Evolutionary conservation across 768 basidiomycete species (phyloP).

Genomic region (Coprinopsis cinerea): DNA sequence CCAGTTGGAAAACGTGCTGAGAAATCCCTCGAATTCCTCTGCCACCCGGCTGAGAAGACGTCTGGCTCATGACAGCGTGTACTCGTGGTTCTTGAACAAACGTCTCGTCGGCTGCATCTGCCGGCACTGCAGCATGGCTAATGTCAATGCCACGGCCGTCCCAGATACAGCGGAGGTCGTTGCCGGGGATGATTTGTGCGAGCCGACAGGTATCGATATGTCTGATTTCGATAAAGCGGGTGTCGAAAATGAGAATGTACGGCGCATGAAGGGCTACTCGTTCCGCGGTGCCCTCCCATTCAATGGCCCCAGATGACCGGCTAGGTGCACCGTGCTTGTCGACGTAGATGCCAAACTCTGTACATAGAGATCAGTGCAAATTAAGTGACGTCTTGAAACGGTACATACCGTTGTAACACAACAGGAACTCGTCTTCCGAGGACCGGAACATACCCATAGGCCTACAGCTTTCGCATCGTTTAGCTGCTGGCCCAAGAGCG

Average conservation of each 20-base stretch:
- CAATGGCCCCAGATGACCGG: slow-evolving; percentile 67
- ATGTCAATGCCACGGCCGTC: slow-evolving; percentile 64
- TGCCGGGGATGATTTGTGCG: slow-evolving; percentile 79
- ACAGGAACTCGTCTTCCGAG: slow-evolving; percentile 85
- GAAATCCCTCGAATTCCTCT: slow-evolving; percentile 41
- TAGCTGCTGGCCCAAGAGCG: slow-evolving; percentile 64
- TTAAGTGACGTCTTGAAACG: not conserved
- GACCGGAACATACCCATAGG: slow-evolving; percentile 95
- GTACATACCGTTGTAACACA: slow-evolving; percentile 88
- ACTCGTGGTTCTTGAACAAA: slow-evolving; percentile 74
- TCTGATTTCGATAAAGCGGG: slow-evolving; percentile 88
- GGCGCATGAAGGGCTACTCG: slow-evolving; percentile 88
- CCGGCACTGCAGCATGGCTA: slow-evolving; percentile 63
- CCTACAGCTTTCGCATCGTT: slow-evolving; percentile 79
- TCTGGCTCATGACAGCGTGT: slow-evolving; percentile 75
- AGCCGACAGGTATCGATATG: slow-evolving; percentile 79
- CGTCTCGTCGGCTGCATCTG: slow-evolving; percentile 54
- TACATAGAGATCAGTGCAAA: slow-evolving; percentile 1
- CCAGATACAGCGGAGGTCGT: slow-evolving; percentile 85
- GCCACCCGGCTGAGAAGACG: slow-evolving; percentile 33
- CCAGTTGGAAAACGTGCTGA: slow-evolving; percentile 76
- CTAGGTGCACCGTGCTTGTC: slow-evolving; percentile 90
- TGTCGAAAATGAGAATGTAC: slow-evolving; percentile 85
- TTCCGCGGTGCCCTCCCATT: slow-evolving; percentile 94
- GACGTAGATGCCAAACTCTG: slow-evolving; percentile 93